Base-by-base conservation (phyloP, 2,329 filamentous ascomycete species). In the Colletotrichum costaricense region DNA sequence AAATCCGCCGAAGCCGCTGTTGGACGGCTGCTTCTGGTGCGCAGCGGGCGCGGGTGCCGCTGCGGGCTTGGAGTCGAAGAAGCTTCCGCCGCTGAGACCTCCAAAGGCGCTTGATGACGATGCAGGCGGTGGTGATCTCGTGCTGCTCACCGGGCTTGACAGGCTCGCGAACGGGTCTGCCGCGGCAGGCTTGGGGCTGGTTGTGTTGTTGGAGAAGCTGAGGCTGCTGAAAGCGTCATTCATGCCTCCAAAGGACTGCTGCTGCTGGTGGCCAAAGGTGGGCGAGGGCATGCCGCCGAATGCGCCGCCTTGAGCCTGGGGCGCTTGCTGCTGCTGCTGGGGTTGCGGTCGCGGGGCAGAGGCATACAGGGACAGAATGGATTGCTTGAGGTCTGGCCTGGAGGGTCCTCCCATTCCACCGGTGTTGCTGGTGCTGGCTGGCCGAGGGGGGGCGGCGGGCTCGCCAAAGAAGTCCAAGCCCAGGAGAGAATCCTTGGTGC, bases 351-450 rank as follows among this genome's bases (percentile, higher is more conserved):
- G 93, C 1, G 95, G 93, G 5, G 91, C 91, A 8, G 94, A 93
- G 12, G 95, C 95, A 81, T 99, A 99, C 19, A 99, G 89, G 8
- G 97, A 99, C 62, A 99, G 85, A 74, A 99, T 99, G 2, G 96
- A 98, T 83, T 98, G 96, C 84, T 99, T 99, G 73, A 99, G 86
- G 80, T 99, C 97, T 3, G 96, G 95, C 74, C 97, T 89, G 58
- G 95, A 97, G 77, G 94, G 92, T 14, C 89, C 88, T 22, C 86
- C 86, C 3, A 88, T 81, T 5, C 88, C 88, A 58, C 89, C 85
- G 14, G 92, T 89, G 22, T 92, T 91, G 5, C 92, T 90, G 24
- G 94, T 95, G 84, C 94, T 98, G 6, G 94, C 91, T n/a, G 95
- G 94, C 66, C 95, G 90, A 66, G 92, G 91, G n/a, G 94, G 91